Percentiles rank a stretch among this genome's conserved stretches.
phyloP scores from a whole-genome alignment of 805 yeast species.

The Metschnikowia henanensis region DNA sequence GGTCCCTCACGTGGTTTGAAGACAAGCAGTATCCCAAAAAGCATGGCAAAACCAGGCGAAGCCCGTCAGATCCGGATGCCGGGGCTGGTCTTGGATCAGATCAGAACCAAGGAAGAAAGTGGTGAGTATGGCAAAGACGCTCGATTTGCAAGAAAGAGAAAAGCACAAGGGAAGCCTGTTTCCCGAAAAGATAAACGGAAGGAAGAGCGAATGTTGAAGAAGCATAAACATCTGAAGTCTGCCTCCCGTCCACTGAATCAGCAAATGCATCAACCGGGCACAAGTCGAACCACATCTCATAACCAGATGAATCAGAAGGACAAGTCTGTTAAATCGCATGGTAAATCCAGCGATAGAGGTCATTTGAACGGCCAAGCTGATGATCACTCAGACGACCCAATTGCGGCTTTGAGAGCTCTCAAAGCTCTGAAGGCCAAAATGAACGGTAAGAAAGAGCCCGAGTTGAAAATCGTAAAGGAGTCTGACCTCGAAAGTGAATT shows the following conservation, averaged over 20 bases:
- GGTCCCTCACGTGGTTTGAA: no score
- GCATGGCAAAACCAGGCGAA: slow-evolving; percentile 10
- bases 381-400: slow-evolving; percentile 20
- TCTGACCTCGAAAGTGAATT: slow-evolving; percentile 9
- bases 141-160: slow-evolving; percentile 25
- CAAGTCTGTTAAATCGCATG: background rate
- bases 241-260: background rate
- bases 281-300: background rate
- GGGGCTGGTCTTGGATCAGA: slow-evolving; percentile 52
- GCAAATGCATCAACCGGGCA: background rate
- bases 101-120: slow-evolving; percentile 39
- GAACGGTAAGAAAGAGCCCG: slow-evolving; percentile 6
- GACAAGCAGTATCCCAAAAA: background rate
- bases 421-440: slow-evolving; percentile 16
- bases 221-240: slow-evolving; percentile 24
- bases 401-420: slow-evolving; percentile 19
- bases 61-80: slow-evolving; percentile 55
- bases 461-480: slow-evolving; percentile 3
- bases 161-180: slow-evolving; percentile 21
- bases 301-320: background rate
- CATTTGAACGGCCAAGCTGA: slow-evolving; percentile 14
- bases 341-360: no score
- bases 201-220: slow-evolving; percentile 32
- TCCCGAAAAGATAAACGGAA: slow-evolving; percentile 37
- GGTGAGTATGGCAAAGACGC: slow-evolving; percentile 44